phyloP scores from a whole-genome alignment of 352 stramenopile genomes.

The Phytophthora ohioensis region DNA sequence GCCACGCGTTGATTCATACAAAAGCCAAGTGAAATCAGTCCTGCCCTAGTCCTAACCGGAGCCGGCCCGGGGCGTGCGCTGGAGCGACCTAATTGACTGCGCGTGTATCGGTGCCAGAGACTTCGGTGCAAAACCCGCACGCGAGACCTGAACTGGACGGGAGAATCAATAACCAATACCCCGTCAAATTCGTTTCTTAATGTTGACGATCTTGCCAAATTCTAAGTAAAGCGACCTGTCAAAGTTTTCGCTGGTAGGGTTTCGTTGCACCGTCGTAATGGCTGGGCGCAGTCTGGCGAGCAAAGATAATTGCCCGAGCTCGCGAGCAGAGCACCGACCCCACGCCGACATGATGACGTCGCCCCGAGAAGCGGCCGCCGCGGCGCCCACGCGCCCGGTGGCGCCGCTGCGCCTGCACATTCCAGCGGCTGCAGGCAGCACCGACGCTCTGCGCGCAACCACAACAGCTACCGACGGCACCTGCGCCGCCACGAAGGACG shows the following conservation, averaged over 20 bases:
- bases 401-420: constrained; percentile 16
- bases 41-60: constrained; percentile 29
- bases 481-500: constrained; percentile 28
- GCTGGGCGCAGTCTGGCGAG: constrained; percentile 31
- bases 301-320: constrained; percentile 52
- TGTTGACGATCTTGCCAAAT: not conserved
- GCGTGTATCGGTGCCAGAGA: constrained; percentile 23
- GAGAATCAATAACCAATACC: constrained; percentile 1
- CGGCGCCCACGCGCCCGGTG: constrained; percentile 22
- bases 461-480: not conserved
- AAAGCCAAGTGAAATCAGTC: constrained; percentile 38
- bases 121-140: constrained; percentile 29
- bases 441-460: constrained; percentile 3
- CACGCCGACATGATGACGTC: constrained; percentile 43
- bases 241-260: constrained; percentile 4
- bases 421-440: not conserved
- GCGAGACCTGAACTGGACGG: constrained; percentile 37
- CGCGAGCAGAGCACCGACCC: constrained; percentile 33
- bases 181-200: not conserved
- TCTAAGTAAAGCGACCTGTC: not conserved
- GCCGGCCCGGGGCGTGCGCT: constrained; percentile 19
- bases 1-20: constrained; percentile 40
- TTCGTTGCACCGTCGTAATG: constrained; percentile 41
- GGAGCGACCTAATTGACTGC: constrained; percentile 44
- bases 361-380: constrained; percentile 37